These are phyloP conservation scores for Chaetomium olivaceum DNA, from an alignment of 2,329 filamentous ascomycete species.

Conservation along the genomic window DNA sequence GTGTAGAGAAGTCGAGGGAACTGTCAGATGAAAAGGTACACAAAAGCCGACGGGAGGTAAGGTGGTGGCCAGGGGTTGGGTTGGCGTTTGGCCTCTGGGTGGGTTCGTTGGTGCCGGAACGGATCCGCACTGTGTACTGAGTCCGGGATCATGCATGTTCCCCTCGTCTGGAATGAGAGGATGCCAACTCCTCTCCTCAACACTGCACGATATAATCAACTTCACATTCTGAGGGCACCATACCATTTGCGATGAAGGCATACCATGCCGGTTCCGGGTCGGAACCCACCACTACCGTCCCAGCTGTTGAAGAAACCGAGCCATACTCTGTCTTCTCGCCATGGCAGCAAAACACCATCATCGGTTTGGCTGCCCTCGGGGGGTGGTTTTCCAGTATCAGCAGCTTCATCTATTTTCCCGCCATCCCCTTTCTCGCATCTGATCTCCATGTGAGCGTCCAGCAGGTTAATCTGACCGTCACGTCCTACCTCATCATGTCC, in stretches of 20 bases:
- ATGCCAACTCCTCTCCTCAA: not conserved
- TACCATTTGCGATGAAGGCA: not conserved
- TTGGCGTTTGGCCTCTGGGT: not conserved
- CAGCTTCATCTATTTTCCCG: slow-evolving; percentile 36
- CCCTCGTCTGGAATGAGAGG: not conserved
- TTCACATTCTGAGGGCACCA: not conserved
- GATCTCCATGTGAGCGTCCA: slow-evolving; percentile 30
- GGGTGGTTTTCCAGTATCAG: slow-evolving; percentile 34
- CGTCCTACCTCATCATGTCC: slow-evolving; percentile 44
- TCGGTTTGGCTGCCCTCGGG: slow-evolving; percentile 4
- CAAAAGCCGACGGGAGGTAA: not conserved
- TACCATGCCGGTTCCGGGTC: not conserved
- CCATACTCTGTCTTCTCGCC: not conserved
- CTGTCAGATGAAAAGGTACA: not conserved
- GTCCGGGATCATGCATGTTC: not conserved
- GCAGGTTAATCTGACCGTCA: slow-evolving; percentile 43
- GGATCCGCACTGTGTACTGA: too few species aligned
- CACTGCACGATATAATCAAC: not conserved
- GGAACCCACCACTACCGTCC: not conserved
- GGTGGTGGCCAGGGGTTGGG: not conserved
- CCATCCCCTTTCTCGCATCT: slow-evolving; percentile 28
- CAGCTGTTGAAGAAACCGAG: not conserved
- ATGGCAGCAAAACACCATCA: slow-evolving; percentile 7
- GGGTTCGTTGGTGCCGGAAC: not conserved
- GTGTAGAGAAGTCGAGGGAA: not conserved